Evolutionary conservation across 257 asterid species (phyloP), one percentile per base, ranked within the genome.

Genomic region (Solanum okadae): DNA sequence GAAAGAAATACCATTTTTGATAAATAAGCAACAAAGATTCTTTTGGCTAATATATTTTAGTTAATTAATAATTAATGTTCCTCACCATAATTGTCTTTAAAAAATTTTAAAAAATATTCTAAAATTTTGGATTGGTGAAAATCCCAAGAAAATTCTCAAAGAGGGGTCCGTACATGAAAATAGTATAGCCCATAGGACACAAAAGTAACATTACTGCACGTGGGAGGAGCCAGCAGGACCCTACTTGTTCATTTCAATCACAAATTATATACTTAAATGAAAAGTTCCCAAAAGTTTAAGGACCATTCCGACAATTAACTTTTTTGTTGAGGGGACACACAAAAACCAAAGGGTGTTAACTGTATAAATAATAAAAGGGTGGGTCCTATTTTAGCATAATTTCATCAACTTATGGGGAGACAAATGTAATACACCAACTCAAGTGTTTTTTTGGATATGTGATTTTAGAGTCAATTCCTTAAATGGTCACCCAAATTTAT

Each of bases 191-290:
- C 65, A 56, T 37, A 65, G 89, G 89, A 84, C 90, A 83, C n/a
- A 83, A 71, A 86, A 87, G 88, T 73, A 85, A 87, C 90, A 92
- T 89, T 88, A 93, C 91, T 93, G 92, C 96, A 92, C 96, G 96
- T 92, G 94, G 95, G 90, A 92, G 93, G 91, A 90, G 93, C 94
- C 88, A 86, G 27, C 11, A 86, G 23, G 87, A 40, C 92, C 94
- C 93, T 83, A 87, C 90, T 59, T 84, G 85, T 76, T 75, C 87
- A 89, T 20, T 15, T 67, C 78, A 46, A 46, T 81, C 68, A 81
- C 18, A 81, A 73, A 73, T 35, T 73, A 73, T 34, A 79, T 16
- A 81, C 56, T n/a, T 23, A 81, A 81, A 27, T 49, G 42, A 15
- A 81, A 46, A 18, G 67, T 4, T 18, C 11, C 29, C 14, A 46